Percentiles rank a stretch among this genome's conserved stretches.
Conservation (phyloP, 306 rosid species). For the Biancaea sappan region DNA sequence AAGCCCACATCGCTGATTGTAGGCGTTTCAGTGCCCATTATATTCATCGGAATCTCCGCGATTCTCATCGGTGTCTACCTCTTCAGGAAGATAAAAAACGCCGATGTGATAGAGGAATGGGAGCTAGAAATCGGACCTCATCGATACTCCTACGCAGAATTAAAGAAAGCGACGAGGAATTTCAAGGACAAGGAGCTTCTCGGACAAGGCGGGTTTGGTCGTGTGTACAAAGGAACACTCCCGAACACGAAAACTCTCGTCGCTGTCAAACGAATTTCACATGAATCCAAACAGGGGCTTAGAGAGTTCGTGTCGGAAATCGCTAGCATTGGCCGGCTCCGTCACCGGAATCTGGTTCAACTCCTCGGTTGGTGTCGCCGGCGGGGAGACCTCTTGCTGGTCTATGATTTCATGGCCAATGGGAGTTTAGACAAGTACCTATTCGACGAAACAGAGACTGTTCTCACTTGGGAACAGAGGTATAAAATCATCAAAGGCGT, state of each 20-base stretch:
- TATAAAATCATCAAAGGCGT: constrained; percentile 64
- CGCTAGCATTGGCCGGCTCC: constrained; percentile 81
- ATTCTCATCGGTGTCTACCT: constrained; percentile 43
- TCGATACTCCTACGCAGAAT: constrained; percentile 72
- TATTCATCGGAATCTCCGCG: constrained; percentile 32
- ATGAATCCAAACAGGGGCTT: constrained; percentile 79
- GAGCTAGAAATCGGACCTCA: constrained; percentile 84
- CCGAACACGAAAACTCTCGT: constrained; percentile 52
- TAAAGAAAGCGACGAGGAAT: constrained; percentile 68
- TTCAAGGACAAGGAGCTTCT: constrained; percentile 67
- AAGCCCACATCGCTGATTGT: constrained; percentile 39
- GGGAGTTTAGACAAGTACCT: constrained; percentile 74
- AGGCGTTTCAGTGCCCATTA: constrained; percentile 44
- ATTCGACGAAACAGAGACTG: constrained; percentile 51
- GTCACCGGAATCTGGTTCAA: constrained; percentile 78
- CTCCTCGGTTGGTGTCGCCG: constrained; percentile 80
- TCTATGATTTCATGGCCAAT: constrained; percentile 77
- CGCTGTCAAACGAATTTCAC: constrained; percentile 75
- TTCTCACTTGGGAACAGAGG: constrained; percentile 66
- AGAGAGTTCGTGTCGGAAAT: constrained; percentile 74
- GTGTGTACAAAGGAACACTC: constrained; percentile 70
- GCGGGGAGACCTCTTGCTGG: constrained; percentile 64
- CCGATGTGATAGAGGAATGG: constrained; percentile 70
- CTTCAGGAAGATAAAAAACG: constrained; percentile 50
- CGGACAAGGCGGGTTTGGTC: constrained; percentile 78